phyloP scores from a whole-genome alignment of 306 rosid genomes.

The Acacia melanoxylon region DNA sequence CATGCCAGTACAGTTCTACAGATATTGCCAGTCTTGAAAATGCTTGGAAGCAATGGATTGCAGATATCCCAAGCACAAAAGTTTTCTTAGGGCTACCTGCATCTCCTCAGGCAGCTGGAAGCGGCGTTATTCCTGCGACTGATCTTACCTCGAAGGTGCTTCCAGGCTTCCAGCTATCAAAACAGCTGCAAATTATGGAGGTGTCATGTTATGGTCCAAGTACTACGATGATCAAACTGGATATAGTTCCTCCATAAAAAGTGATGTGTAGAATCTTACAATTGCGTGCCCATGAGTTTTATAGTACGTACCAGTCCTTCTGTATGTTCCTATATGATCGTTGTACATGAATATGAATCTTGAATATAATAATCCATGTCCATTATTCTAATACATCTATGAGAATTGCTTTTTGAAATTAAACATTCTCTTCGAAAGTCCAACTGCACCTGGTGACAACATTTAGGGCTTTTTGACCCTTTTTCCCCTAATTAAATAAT shows the following conservation, averaged over 20 bases:
- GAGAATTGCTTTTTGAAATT: not conserved
- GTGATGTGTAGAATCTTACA: conserved; percentile 34
- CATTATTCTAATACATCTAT: not conserved
- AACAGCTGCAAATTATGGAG: conserved; percentile 57
- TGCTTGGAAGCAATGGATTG: conserved; percentile 60
- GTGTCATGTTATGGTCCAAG: conserved; percentile 79
- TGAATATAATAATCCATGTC: not conserved
- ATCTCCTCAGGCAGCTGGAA: conserved; percentile 52
- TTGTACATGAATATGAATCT: conserved; percentile 1
- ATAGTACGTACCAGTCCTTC: not conserved
- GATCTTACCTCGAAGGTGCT: conserved; percentile 49
- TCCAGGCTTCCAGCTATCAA: conserved; percentile 59
- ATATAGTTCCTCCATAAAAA: conserved; percentile 60
- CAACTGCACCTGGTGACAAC: not conserved
- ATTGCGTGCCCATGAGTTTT: not conserved
- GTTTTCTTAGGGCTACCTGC: conserved; percentile 63
- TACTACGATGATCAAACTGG: conserved; percentile 56
- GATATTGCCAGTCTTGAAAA: conserved; percentile 36
- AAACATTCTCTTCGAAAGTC: not conserved
- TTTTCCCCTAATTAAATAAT: no score
- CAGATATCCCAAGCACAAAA: conserved; percentile 42
- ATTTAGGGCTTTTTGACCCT: no score
- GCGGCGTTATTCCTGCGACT: conserved; percentile 50
- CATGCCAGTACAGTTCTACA: conserved; percentile 34
- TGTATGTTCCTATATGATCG: conserved; percentile 4